A percentile compares a stretch with the other conserved stretches of the same genome.
Evolutionary conservation across 129 eudicot genomes (phyloP).

Genomic region (Escallonia rubra): DNA sequence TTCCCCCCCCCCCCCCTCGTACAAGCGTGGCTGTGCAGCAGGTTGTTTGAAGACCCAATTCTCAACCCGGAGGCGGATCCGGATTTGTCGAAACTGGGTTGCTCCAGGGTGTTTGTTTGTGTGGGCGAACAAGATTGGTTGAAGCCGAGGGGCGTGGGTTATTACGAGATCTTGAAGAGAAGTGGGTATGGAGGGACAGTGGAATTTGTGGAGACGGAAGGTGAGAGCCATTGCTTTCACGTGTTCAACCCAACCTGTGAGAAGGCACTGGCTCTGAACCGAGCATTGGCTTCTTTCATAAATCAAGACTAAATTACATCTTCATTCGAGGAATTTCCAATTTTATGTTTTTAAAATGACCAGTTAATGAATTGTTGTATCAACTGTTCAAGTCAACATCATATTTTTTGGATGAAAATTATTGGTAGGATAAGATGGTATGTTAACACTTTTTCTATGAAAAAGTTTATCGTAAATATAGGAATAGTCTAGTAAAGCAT

Average conservation of each 20-base stretch:
- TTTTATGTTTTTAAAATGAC: too few species aligned
- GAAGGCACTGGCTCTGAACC: conserved; percentile 11
- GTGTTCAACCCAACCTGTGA: conserved; percentile 24
- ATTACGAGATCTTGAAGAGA: conserved; percentile 20
- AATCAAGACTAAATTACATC: background rate
- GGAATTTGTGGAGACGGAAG: conserved; percentile 24
- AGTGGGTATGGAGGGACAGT: conserved; percentile 33
- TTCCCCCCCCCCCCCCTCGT: too few species aligned
- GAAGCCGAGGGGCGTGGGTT: conserved; percentile 22
- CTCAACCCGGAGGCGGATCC: conserved; percentile 22
- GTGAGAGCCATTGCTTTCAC: conserved; percentile 36
- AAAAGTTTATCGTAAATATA: too few species aligned
- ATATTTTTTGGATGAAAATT: too few species aligned
- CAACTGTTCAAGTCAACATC: too few species aligned
- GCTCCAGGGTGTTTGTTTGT: conserved; percentile 25
- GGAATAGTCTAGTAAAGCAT: too few species aligned
- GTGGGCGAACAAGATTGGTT: conserved; percentile 30
- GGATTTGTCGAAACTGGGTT: conserved; percentile 8
- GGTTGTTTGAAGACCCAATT: conserved; percentile 17
- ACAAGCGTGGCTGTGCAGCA: too few species aligned
- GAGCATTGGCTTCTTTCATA: conserved; percentile 11
- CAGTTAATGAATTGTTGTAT: too few species aligned
- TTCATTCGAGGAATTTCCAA: too few species aligned
- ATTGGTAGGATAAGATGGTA: too few species aligned
- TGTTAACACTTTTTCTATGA: too few species aligned